A percentile compares a stretch with the other conserved stretches of the same genome.
These are phyloP conservation scores for Boletus rubescentipes DNA, from an alignment of 768 basidiomycete genomes.

Conservation along the genomic window DNA sequence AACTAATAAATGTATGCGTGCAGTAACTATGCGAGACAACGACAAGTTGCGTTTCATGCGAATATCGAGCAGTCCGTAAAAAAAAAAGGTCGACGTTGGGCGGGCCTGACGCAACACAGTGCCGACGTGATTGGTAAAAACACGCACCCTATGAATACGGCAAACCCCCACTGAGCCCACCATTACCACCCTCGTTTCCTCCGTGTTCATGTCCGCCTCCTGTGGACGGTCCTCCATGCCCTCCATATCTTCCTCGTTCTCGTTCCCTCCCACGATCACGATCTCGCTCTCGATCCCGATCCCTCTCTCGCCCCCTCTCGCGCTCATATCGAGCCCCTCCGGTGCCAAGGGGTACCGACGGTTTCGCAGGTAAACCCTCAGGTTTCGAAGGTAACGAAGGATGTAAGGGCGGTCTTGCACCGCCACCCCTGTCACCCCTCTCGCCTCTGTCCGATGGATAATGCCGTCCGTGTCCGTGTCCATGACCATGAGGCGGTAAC, in stretches of 20 bases:
- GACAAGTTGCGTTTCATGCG: slow-evolving; percentile 6
- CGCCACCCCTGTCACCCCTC: slow-evolving; percentile 8
- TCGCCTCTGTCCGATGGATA: slow-evolving; percentile 16
- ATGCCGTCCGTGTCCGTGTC: slow-evolving; percentile 11
- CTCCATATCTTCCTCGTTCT: slow-evolving; percentile 20
- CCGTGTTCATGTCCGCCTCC: slow-evolving; percentile 7
- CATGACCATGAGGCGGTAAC: slow-evolving; percentile 15
- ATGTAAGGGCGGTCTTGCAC: slow-evolving; percentile 8
- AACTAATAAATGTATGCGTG: slow-evolving; percentile 18
- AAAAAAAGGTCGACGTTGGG: neutral
- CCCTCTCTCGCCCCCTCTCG: slow-evolving; percentile 12
- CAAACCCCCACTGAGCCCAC: slow-evolving; percentile 22
- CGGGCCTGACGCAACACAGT: neutral
- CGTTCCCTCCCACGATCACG: slow-evolving; percentile 18
- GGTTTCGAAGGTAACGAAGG: slow-evolving; percentile 23
- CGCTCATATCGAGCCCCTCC: slow-evolving; percentile 21
- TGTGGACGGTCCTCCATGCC: slow-evolving; percentile 7
- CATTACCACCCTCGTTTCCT: slow-evolving; percentile 3
- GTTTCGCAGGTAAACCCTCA: slow-evolving; percentile 20
- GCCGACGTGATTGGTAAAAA: neutral
- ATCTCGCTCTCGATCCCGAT: slow-evolving; percentile 3
- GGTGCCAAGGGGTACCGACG: slow-evolving; percentile 11
- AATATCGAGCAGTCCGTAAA: neutral
- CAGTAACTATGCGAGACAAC: slow-evolving; percentile 17
- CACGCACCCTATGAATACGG: slow-evolving; percentile 28